Percentiles rank a stretch among this genome's conserved stretches.
phyloP scores from a whole-genome alignment of 2,329 filamentous ascomycete genomes.

The Tolypocladium guangdongense region DNA sequence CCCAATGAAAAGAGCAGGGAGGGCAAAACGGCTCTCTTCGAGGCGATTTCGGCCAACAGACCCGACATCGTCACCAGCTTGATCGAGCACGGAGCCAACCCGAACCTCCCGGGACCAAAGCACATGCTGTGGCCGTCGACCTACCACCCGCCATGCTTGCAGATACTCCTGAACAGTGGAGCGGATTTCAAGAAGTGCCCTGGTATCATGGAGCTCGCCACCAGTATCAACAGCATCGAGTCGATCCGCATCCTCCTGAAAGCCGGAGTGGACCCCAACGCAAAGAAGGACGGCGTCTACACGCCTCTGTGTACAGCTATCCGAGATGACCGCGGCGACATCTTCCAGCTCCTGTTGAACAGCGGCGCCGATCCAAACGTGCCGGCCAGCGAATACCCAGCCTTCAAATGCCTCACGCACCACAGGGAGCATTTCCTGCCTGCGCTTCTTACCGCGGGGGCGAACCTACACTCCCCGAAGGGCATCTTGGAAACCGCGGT shows the following conservation, averaged over 20 bases:
- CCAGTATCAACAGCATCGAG: constrained; percentile 53
- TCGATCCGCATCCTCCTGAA: constrained; percentile 46
- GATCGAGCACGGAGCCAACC: constrained; percentile 48
- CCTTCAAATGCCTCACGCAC: constrained; percentile 59
- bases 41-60: constrained; percentile 45
- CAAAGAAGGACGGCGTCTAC: constrained; percentile 54
- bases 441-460: constrained; percentile 47
- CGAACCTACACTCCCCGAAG: constrained; percentile 45
- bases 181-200: constrained; percentile 50
- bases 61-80: constrained; percentile 42
- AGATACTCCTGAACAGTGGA: constrained; percentile 46
- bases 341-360: constrained; percentile 46
- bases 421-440: constrained; percentile 50
- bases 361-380: constrained; percentile 53
- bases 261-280: constrained; percentile 48
- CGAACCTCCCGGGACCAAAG: constrained; percentile 58
- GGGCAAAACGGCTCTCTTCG: constrained; percentile 53
- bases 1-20: constrained; percentile 48
- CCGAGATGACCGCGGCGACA: constrained; percentile 51
- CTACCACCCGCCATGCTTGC: constrained; percentile 46
- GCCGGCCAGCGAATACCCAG: constrained; percentile 51
- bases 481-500: constrained; percentile 58
- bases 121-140: constrained; percentile 57
- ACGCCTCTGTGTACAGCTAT: constrained; percentile 59
- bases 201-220: constrained; percentile 53